Evolutionary conservation across 805 yeast species (phyloP).

Genomic region (Sporopachydermia lactativora): DNA sequence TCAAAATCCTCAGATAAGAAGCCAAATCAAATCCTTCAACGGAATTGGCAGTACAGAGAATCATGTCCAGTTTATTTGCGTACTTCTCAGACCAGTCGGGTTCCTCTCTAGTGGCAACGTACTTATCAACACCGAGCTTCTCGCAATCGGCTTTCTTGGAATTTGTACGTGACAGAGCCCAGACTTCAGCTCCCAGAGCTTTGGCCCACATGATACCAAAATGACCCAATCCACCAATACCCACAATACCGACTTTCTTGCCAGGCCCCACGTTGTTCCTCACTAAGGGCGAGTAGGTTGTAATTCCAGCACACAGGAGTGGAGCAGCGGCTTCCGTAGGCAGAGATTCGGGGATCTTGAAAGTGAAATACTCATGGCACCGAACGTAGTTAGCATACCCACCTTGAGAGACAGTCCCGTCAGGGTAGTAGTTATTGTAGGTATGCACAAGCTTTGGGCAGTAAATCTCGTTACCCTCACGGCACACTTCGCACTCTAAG

Average conservation of each 20-base stretch:
- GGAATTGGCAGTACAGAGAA: slow-evolving; percentile 35
- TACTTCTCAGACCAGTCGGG: slow-evolving; percentile 24
- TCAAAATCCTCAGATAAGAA: slow-evolving; percentile 17
- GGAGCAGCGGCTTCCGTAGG: slow-evolving; percentile 42
- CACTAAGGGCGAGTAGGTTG: slow-evolving; percentile 45
- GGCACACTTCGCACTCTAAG: slow-evolving; percentile 23
- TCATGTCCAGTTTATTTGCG: slow-evolving; percentile 27
- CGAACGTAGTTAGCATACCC: slow-evolving; percentile 26
- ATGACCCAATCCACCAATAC: slow-evolving; percentile 46
- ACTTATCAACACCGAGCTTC: slow-evolving; percentile 38
- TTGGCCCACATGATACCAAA: slow-evolving; percentile 41
- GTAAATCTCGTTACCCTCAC: slow-evolving; percentile 25
- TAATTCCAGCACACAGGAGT: slow-evolving; percentile 53
- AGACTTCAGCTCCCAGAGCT: slow-evolving; percentile 46
- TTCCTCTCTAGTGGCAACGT: slow-evolving; percentile 39
- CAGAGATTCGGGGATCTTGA: slow-evolving; percentile 38
- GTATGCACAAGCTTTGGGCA: slow-evolving; percentile 24
- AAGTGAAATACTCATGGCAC: slow-evolving; percentile 39
- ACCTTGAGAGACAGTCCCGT: slow-evolving; percentile 8
- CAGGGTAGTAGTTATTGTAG: slow-evolving; percentile 20
- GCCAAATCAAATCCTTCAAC: slow-evolving; percentile 25
- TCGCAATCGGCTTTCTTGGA: slow-evolving; percentile 34
- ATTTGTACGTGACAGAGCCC: slow-evolving; percentile 37
- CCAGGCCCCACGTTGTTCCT: slow-evolving; percentile 21
- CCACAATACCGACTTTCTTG: slow-evolving; percentile 34